Conservation (phyloP, 768 basidiomycete genomes). For the Pleurotus pulmonarius region DNA sequence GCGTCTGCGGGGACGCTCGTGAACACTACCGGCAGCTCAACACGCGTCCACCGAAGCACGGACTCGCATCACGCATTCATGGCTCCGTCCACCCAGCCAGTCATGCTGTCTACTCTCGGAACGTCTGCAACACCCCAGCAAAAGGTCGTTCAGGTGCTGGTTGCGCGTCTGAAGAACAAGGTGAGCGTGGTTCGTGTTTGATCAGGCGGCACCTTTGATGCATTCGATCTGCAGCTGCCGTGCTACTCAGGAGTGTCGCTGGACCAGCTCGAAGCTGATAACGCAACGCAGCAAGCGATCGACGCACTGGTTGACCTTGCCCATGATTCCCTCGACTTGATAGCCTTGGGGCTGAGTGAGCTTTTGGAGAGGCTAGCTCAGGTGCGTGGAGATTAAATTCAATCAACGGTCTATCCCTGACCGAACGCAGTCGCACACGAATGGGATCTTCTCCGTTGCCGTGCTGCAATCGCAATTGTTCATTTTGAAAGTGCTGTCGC, state of each 20-base stretch:
- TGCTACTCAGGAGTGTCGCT: slow-evolving; percentile 76
- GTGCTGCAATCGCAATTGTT: slow-evolving; percentile 85
- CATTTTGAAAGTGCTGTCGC: slow-evolving; percentile 74
- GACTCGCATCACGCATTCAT: slow-evolving; percentile 43
- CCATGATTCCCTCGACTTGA: slow-evolving; percentile 72
- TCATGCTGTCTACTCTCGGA: slow-evolving; percentile 29
- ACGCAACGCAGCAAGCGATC: slow-evolving; percentile 70
- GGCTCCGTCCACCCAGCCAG: slow-evolving; percentile 20
- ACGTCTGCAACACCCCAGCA: slow-evolving; percentile 63
- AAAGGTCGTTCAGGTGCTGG: slow-evolving; percentile 77
- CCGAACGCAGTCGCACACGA: slow-evolving; percentile 47
- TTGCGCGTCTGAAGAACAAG: slow-evolving; percentile 79
- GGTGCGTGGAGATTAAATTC: slow-evolving; percentile 36
- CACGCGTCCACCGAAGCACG: slow-evolving; percentile 57
- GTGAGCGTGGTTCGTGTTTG: slow-evolving; percentile 31
- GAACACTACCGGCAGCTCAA: slow-evolving; percentile 27
- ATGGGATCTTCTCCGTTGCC: slow-evolving; percentile 56
- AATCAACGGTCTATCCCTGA: too few species aligned
- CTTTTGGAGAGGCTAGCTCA: slow-evolving; percentile 75
- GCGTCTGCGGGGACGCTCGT: slow-evolving; percentile 42
- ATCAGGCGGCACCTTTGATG: slow-evolving; percentile 6
- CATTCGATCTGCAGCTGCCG: slow-evolving; percentile 56
- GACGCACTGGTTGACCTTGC: slow-evolving; percentile 80
- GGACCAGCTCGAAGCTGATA: slow-evolving; percentile 71
- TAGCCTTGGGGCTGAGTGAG: slow-evolving; percentile 74